These are phyloP conservation scores for Aspergillus luchuensis DNA, from an alignment of 2,329 filamentous ascomycete species.

Conservation along the genomic window DNA sequence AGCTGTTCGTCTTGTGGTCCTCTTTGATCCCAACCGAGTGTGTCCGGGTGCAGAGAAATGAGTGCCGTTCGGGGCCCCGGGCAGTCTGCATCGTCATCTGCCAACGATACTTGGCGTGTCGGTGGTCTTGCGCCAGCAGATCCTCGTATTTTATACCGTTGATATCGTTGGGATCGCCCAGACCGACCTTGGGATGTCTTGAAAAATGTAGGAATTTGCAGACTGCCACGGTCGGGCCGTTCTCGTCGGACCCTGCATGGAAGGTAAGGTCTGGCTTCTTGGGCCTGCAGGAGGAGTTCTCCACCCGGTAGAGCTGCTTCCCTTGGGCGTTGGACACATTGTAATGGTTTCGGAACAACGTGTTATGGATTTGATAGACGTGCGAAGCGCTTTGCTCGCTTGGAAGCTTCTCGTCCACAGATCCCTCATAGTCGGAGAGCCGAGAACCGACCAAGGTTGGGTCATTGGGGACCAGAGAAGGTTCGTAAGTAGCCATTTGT, in stretches of 20 bases:
- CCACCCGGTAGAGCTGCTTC: slow-evolving; percentile 27
- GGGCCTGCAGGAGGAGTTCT: slow-evolving; percentile 31
- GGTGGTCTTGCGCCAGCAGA: slow-evolving; percentile 28
- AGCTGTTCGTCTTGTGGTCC: slow-evolving; percentile 22
- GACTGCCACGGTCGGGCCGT: slow-evolving; percentile 30
- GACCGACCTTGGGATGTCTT: slow-evolving; percentile 33
- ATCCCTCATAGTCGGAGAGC: neutral
- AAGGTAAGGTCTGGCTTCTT: slow-evolving; percentile 39
- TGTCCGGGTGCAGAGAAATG: slow-evolving; percentile 39
- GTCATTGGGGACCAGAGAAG: neutral
- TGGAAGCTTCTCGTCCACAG: neutral
- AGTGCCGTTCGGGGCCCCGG: slow-evolving; percentile 16
- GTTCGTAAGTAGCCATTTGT: neutral
- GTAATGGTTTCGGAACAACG: slow-evolving; percentile 26
- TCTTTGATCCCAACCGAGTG: slow-evolving; percentile 29
- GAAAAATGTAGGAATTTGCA: slow-evolving; percentile 40
- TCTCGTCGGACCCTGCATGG: slow-evolving; percentile 30
- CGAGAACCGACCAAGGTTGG: neutral
- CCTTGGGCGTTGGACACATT: slow-evolving; percentile 24
- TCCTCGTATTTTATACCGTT: slow-evolving; percentile 34
- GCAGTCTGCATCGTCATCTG: slow-evolving; percentile 24
- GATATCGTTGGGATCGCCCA: slow-evolving; percentile 31
- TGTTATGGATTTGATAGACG: slow-evolving; percentile 30
- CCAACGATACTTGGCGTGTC: slow-evolving; percentile 32
- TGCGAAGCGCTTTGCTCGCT: neutral